These are phyloP conservation scores for Umbelopsis vinacea DNA, from an alignment of 192 early-diverging fungal species.

Conservation along the genomic window DNA sequence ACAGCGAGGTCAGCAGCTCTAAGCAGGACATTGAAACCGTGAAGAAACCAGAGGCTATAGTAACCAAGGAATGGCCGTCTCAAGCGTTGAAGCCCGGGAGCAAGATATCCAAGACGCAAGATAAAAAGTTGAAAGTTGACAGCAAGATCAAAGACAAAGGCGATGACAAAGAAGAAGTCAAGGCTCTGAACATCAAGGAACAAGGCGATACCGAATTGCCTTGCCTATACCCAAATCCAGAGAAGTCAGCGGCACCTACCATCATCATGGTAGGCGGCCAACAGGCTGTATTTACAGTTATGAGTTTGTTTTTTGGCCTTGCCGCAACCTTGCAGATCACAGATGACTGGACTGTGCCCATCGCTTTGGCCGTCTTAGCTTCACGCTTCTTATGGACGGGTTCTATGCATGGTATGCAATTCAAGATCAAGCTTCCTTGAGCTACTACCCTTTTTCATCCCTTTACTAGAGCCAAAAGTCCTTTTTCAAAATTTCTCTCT, in stretches of 20 bases:
- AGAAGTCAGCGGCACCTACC: neutral
- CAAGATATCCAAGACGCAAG: neutral
- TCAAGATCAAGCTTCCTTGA: constrained; percentile 31
- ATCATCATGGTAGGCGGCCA: constrained; percentile 11
- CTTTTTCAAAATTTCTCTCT: neutral
- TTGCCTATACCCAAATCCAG: constrained; percentile 11
- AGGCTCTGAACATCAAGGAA: neutral
- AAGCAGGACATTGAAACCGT: constrained; percentile 19
- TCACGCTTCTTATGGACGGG: constrained; percentile 44
- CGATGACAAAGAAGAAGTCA: neutral
- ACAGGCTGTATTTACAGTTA: constrained; percentile 28
- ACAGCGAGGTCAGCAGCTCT: constrained; percentile 21
- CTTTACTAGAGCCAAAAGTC: neutral
- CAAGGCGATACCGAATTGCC: neutral
- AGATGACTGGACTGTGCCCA: constrained; percentile 46
- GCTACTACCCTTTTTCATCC: neutral
- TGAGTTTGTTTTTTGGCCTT: constrained; percentile 36
- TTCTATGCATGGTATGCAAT: constrained; percentile 31
- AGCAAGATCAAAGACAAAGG: constrained; percentile 3
- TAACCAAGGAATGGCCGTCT: neutral
- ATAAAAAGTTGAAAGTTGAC: neutral
- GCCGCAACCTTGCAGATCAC: constrained; percentile 36
- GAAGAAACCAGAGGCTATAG: constrained; percentile 12
- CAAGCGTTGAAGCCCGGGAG: neutral
- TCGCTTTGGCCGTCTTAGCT: constrained; percentile 38